Percentiles rank a stretch among this genome's conserved stretches.
Conservation (phyloP, 2,329 filamentous ascomycete species). For the Botrytis elliptica region DNA sequence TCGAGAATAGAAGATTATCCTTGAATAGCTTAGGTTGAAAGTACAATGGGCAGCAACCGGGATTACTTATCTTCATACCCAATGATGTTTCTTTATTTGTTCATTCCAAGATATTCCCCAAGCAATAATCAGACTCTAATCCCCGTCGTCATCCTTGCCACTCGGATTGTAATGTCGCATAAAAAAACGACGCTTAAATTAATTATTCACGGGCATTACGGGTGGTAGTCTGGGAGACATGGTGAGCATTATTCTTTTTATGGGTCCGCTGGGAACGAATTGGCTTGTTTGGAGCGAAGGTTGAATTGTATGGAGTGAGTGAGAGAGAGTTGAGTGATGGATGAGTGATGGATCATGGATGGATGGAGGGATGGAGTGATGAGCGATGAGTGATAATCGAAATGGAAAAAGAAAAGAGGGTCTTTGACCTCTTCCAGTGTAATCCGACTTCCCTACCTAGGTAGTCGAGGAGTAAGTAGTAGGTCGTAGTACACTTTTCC, state of each 20-base stretch:
- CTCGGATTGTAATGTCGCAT: not conserved
- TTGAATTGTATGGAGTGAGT: no score
- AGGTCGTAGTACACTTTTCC: not conserved
- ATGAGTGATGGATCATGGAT: not conserved
- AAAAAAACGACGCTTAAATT: slow-evolving; percentile 10
- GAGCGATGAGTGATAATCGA: not conserved
- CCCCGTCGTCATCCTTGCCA: slow-evolving; percentile 11
- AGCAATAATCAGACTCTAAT: slow-evolving; percentile 2
- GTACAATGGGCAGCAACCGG: not conserved
- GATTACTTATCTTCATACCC: not conserved
- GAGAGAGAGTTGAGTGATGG: not conserved
- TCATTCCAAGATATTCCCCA: slow-evolving; percentile 11
- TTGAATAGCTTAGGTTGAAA: not conserved
- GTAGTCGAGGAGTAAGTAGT: no score
- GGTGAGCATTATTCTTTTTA: not conserved
- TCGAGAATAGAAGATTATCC: slow-evolving; percentile 5
- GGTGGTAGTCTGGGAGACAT: not conserved
- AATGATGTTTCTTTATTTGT: not conserved
- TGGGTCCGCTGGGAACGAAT: not conserved
- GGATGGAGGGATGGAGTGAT: not conserved
- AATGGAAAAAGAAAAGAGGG: not conserved
- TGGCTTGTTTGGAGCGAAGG: not conserved
- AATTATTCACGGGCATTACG: slow-evolving; percentile 11
- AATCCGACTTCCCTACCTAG: not conserved
- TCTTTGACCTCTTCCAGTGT: not conserved